Evolutionary conservation across 75 land plant genomes (phyloP).

Genomic region (Ceratopteris richardii): DNA sequence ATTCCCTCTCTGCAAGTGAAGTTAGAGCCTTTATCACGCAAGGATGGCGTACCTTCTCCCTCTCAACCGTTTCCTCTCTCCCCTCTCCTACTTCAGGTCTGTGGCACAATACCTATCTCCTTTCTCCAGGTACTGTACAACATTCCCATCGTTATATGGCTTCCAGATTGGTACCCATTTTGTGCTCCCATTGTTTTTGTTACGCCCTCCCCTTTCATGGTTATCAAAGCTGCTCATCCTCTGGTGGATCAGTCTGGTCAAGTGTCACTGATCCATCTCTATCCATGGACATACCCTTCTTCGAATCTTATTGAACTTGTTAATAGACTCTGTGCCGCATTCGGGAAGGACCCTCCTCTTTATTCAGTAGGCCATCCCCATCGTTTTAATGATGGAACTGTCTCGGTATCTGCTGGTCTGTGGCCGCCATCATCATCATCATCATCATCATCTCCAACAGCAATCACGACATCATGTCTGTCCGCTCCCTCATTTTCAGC

Average conservation of each 20-base stretch:
- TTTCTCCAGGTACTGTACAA: slow-evolving; percentile 23
- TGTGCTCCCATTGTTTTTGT: slow-evolving; percentile 43
- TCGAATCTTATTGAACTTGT: slow-evolving; percentile 50
- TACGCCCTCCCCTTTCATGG: slow-evolving; percentile 22
- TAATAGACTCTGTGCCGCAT: slow-evolving; percentile 29
- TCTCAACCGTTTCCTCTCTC: too few relatives aligned
- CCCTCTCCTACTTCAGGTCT: slow-evolving; percentile 37
- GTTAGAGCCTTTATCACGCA: slow-evolving; percentile 31
- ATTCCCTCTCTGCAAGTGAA: slow-evolving; percentile 30
- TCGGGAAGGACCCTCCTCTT: slow-evolving; percentile 45
- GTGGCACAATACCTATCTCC: slow-evolving; percentile 38
- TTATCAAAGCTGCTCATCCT: slow-evolving; percentile 34
- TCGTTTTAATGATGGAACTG: neutral
- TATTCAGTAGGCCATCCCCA: slow-evolving; percentile 9
- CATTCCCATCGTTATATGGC: slow-evolving; percentile 57
- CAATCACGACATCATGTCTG: too few relatives aligned
- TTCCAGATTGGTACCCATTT: slow-evolving; percentile 46
- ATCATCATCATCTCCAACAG: too few relatives aligned
- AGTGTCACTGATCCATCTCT: slow-evolving; percentile 26
- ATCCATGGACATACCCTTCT: slow-evolving; percentile 37
- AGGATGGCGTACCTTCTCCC: slow-evolving; percentile 40
- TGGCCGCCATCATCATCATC: too few relatives aligned
- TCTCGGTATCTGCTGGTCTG: neutral
- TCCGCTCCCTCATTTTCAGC: too few relatives aligned
- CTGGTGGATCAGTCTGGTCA: slow-evolving; percentile 45